Evolutionary conservation across 1,284 basidiomycete species (phyloP), one percentile per base, ranked within the genome.

Genomic region (Schizophyllum amplum): DNA sequence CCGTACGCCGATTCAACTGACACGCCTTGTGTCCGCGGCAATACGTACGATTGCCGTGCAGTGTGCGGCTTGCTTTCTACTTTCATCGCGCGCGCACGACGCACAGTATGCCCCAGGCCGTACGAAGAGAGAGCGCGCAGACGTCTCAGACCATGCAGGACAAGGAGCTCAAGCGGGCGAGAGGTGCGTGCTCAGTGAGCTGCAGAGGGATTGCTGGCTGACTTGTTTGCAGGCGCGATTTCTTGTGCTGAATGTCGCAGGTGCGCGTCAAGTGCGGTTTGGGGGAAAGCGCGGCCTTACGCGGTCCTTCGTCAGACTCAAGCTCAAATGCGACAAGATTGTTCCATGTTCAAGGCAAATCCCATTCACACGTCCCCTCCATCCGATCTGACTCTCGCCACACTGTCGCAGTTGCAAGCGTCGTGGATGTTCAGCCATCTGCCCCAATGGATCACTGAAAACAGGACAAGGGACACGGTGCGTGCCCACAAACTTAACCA

Each of bases 391-490:
- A 48, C 59, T 61, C 24, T n/a, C n/a, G n/a, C n/a, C n/a, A n/a
- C n/a, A 52, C 51, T 33, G 33, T 52, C 53, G 46, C 55, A 78
- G 76, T 54, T 80, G 86, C 66, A 86, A 83, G 65, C 79, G 86
- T 47, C 75, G 87, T 61, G 86, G 86, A 22, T 89, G 87, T 65
- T 80, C 84, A 2, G 80, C 83, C 11, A 87, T 89, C 59, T 90
- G 87, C 69, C 86, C 87, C 1, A 87, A 88, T 63, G 87, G 86
- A 68, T 82, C 79, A 63, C 72, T 86, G 48, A 78, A 81, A 7
- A 85, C 84, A 5, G 86, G 86, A 15, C 83, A 87, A 65, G 87
- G 86, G n/a, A 89, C 86, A 51, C 76, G 86, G 84, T 85, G 65
- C 61, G 69, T 65, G 33, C 55, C n/a, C 11, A 48, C n/a, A n/a